Evolutionary conservation across 2,329 filamentous ascomycete genomes (phyloP).

Genomic region (Juglanconis oblonga): DNA sequence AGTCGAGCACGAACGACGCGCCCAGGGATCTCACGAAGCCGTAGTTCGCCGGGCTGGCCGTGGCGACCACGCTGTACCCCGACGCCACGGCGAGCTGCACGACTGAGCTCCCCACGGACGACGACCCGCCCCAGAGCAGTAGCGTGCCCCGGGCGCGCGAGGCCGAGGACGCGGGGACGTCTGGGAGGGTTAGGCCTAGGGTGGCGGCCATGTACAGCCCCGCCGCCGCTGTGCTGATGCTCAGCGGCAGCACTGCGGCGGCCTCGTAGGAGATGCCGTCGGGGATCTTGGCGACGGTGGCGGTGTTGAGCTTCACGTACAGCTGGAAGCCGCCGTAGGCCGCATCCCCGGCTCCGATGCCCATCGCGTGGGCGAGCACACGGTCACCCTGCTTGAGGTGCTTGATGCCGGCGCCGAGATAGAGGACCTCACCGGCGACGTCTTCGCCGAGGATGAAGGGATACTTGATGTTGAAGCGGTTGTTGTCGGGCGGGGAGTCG

Average conservation of each 20-base stretch:
- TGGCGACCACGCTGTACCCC: constrained; percentile 16
- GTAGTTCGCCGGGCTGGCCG: constrained; percentile 12
- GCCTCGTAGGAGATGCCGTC: constrained; percentile 22
- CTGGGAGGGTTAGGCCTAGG: constrained; percentile 22
- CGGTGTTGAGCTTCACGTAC: constrained; percentile 21
- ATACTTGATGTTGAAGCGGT: constrained; percentile 27
- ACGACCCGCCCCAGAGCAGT: constrained; percentile 47
- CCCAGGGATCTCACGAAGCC: constrained; percentile 11
- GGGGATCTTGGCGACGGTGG: constrained; percentile 23
- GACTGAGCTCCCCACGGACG: constrained; percentile 39
- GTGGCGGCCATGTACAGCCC: constrained; percentile 23
- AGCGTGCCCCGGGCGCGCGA: constrained; percentile 21
- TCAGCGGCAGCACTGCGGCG: constrained; percentile 26
- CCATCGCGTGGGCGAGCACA: constrained; percentile 25
- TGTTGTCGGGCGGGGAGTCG: constrained; percentile 21
- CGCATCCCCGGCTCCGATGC: constrained; percentile 19
- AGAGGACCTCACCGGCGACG: constrained; percentile 30
- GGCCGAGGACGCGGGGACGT: not conserved
- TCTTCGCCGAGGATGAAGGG: constrained; percentile 31
- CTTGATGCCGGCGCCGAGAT: constrained; percentile 25
- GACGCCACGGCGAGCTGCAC: constrained; percentile 35
- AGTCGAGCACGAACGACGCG: constrained; percentile 8
- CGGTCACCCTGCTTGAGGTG: constrained; percentile 32
- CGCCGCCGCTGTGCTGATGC: constrained; percentile 25
- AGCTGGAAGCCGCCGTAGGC: constrained; percentile 26